phyloP scores from a whole-genome alignment of 2,329 filamentous ascomycete genomes.

The Calonectria multiphialidica region DNA sequence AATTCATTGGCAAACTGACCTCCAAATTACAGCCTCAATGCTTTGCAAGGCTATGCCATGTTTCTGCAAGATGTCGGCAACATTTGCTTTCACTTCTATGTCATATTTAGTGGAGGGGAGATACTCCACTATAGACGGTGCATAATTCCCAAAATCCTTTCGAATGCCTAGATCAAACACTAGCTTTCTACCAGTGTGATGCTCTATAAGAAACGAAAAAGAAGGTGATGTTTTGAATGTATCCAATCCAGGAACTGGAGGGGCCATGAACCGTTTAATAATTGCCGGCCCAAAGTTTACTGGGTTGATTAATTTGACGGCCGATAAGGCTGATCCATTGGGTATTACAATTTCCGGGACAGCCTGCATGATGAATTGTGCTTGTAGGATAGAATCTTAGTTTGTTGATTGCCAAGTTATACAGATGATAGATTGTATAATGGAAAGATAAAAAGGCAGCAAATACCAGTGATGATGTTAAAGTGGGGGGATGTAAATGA shows the following conservation, averaged over 20 bases:
- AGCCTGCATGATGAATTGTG: background rate
- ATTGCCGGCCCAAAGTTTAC: conserved; percentile 55
- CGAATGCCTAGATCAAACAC: conserved; percentile 47
- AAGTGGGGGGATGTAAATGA: background rate
- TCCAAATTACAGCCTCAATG: conserved; percentile 39
- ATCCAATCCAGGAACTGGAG: conserved; percentile 49
- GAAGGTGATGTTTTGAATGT: conserved; percentile 46
- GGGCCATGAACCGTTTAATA: conserved; percentile 53
- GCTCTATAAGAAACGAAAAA: conserved; percentile 46
- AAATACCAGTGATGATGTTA: background rate
- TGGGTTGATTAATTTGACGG: conserved; percentile 51
- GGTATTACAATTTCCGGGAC: conserved; percentile 16
- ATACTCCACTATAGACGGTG: conserved; percentile 40
- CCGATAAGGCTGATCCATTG: conserved; percentile 21
- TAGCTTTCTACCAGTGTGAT: conserved; percentile 43
- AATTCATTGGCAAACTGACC: conserved; percentile 10
- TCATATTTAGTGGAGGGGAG: conserved; percentile 43
- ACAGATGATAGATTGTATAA: background rate
- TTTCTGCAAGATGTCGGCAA: conserved; percentile 35
- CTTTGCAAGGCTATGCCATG: conserved; percentile 16
- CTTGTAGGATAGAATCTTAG: background rate
- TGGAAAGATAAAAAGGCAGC: background rate
- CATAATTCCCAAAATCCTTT: conserved; percentile 45
- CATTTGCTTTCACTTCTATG: conserved; percentile 41
- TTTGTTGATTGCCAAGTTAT: too few species aligned